Percentiles rank a stretch among this genome's conserved stretches.
These are phyloP conservation scores for Leccinum rimulosum DNA, from an alignment of 768 basidiomycete species.

Conservation along the genomic window DNA sequence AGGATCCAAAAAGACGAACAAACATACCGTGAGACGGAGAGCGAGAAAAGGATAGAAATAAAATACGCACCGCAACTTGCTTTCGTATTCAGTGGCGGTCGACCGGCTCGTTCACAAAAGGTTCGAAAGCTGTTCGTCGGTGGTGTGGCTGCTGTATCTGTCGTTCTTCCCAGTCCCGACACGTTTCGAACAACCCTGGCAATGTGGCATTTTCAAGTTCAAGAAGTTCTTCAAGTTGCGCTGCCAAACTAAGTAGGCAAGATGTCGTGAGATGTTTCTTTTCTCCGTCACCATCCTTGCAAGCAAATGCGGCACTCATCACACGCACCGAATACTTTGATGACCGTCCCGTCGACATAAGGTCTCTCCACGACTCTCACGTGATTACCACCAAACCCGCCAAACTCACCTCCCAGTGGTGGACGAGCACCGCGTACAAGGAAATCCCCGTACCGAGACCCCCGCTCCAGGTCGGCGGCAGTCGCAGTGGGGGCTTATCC, in stretches of 20 bases:
- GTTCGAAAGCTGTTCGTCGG: slow-evolving; percentile 36
- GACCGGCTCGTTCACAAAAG: slow-evolving; percentile 45
- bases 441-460: too few species aligned
- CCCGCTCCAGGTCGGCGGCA: too few species aligned
- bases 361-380: slow-evolving; percentile 38
- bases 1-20: slow-evolving; percentile 59
- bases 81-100: slow-evolving; percentile 48
- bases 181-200: slow-evolving; percentile 19
- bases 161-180: background rate
- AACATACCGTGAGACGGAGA: background rate
- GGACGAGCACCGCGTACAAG: slow-evolving; percentile 40
- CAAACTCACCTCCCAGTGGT: too few species aligned
- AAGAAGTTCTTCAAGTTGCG: too few species aligned
- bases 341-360: slow-evolving; percentile 56
- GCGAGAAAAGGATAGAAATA: background rate
- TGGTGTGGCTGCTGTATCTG: slow-evolving; percentile 9
- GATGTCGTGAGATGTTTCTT: too few species aligned
- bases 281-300: too few species aligned
- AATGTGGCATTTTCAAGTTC: background rate
- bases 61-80: slow-evolving; percentile 49
- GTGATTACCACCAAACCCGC: too few species aligned
- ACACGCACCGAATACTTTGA: slow-evolving; percentile 77
- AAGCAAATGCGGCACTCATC: slow-evolving; percentile 33
- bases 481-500: too few species aligned
- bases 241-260: background rate